Conservation (phyloP, 2,329 filamentous ascomycete genomes). For the Claviceps sorghi region DNA sequence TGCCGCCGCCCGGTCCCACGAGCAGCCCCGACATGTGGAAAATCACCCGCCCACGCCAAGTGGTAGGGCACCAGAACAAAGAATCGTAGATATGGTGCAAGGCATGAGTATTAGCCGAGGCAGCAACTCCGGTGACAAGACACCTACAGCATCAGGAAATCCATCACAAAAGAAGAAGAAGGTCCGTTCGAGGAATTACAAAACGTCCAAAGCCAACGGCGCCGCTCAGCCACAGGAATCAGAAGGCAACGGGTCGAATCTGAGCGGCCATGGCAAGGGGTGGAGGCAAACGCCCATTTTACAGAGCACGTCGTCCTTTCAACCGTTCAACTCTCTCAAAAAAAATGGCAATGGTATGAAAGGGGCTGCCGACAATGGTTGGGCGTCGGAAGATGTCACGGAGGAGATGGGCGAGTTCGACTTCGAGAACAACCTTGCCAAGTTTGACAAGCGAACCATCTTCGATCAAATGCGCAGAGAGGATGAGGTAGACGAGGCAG, state of each 20-base stretch:
- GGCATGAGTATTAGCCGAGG: conserved; percentile 10
- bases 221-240: conserved; percentile 14
- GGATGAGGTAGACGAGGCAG: conserved; percentile 76
- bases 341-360: conserved; percentile 34
- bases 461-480: conserved; percentile 87
- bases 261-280: conserved; percentile 32
- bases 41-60: background rate
- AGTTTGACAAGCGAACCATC: conserved; percentile 84
- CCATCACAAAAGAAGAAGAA: conserved; percentile 18
- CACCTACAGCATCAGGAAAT: conserved; percentile 10
- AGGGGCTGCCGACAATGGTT: conserved; percentile 53
- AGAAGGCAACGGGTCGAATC: conserved; percentile 11
- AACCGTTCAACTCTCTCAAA: conserved; percentile 47
- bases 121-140: conserved; percentile 10
- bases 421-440: conserved; percentile 75
- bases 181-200: conserved; percentile 16
- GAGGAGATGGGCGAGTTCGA: conserved; percentile 94
- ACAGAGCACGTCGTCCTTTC: conserved; percentile 46
- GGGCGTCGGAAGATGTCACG: conserved; percentile 91
- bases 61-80: conserved; percentile 11
- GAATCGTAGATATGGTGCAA: conserved; percentile 14
- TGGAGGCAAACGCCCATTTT: conserved; percentile 47
- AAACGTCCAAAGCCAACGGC: conserved; percentile 16
- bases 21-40: conserved; percentile 5
- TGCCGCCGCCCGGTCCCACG: background rate